Conservation (phyloP, 768 basidiomycete genomes). For the Lactarius psammicola region DNA sequence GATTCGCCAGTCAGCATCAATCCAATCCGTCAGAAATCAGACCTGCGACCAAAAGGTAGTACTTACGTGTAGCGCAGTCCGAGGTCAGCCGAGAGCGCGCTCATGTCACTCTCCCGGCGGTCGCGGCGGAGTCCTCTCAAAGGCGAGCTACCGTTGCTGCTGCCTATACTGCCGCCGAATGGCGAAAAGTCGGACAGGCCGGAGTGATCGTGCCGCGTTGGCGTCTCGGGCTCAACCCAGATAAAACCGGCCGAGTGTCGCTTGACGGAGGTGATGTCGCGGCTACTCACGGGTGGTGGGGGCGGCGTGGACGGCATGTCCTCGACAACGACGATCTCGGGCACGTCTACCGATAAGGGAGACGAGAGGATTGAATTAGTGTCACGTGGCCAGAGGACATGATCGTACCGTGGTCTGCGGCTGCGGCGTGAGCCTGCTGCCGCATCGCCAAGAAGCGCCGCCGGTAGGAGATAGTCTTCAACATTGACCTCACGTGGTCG, state of each 20-base stretch:
- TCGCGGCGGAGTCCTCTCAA: conserved; percentile 54
- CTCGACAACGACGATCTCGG: conserved; percentile 66
- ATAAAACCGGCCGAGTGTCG: conserved; percentile 24
- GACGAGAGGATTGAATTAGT: background rate
- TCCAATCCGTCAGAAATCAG: no score
- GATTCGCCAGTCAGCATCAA: conserved; percentile 1
- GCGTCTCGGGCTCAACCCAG: conserved; percentile 33
- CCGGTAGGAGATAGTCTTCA: conserved; percentile 73
- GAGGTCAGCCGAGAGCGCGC: conserved; percentile 53
- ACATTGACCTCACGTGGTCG: conserved; percentile 76
- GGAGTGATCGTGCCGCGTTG: conserved; percentile 39
- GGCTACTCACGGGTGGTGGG: conserved; percentile 37
- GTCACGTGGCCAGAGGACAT: background rate
- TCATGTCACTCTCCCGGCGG: conserved; percentile 57
- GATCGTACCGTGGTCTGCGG: conserved; percentile 36
- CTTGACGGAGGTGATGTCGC: conserved; percentile 52
- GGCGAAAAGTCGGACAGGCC: conserved; percentile 42
- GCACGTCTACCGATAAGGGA: conserved; percentile 49
- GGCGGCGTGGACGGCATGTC: conserved; percentile 49
- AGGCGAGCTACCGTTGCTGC: conserved; percentile 25
- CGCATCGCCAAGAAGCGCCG: conserved; percentile 59
- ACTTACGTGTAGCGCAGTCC: conserved; percentile 50
- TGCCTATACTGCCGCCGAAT: conserved; percentile 29
- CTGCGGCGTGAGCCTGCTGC: conserved; percentile 41
- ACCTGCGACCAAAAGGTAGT: background rate